phyloP scores from a whole-genome alignment of 1,284 basidiomycete species.

The Earliella scabrosa region DNA sequence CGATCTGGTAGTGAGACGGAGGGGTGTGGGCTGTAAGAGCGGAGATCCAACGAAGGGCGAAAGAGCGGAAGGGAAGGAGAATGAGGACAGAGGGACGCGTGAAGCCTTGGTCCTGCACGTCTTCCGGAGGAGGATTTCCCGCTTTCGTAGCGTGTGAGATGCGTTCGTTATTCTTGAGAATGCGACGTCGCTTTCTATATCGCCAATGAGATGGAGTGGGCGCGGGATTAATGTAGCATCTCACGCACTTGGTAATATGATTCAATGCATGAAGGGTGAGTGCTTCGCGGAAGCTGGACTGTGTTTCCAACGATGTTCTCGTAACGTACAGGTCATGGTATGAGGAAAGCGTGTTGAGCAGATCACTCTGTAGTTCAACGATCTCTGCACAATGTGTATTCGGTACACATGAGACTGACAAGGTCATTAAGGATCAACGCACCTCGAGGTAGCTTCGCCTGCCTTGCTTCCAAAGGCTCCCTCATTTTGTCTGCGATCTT shows the following conservation, averaged over 20 bases:
- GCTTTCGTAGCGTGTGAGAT: slow-evolving; percentile 70
- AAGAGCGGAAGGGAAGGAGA: slow-evolving; percentile 91
- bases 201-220: slow-evolving; percentile 13
- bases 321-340: slow-evolving; percentile 81
- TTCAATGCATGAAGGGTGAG: slow-evolving; percentile 80
- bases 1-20: slow-evolving; percentile 71
- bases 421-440: slow-evolving; percentile 17
- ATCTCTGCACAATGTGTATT: slow-evolving; percentile 49
- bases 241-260: slow-evolving; percentile 80
- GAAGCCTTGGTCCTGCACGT: slow-evolving; percentile 96
- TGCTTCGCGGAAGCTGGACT: slow-evolving; percentile 62
- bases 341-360: slow-evolving; percentile 66
- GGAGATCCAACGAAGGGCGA: slow-evolving; percentile 80
- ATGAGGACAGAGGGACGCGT: slow-evolving; percentile 94
- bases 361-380: slow-evolving; percentile 60
- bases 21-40: slow-evolving; percentile 75
- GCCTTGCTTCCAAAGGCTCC: slow-evolving; percentile 55
- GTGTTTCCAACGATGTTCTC: slow-evolving; percentile 57
- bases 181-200: slow-evolving; percentile 83
- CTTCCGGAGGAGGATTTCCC: slow-evolving; percentile 60
- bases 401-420: no score
- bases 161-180: slow-evolving; percentile 95
- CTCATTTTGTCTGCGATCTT: slow-evolving; percentile 69
- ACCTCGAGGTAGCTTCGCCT: slow-evolving; percentile 59
- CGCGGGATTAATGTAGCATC: neutral